phyloP scores from a whole-genome alignment of 2,329 filamentous ascomycete species.

The Fusarium sp. region DNA sequence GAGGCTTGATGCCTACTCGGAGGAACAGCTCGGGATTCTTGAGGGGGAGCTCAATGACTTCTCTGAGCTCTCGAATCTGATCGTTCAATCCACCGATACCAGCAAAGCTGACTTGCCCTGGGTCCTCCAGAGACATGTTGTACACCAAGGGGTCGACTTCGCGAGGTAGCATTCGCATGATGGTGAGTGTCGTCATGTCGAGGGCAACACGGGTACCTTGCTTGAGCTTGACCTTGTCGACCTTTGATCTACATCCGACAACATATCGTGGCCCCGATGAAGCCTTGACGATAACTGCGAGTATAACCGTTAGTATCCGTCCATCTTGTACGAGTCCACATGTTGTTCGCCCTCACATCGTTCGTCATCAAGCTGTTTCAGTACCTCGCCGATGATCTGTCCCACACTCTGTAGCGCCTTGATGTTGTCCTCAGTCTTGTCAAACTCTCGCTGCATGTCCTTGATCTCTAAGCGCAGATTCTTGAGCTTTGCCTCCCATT shows the following conservation, averaged over 20 bases:
- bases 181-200: slow-evolving; percentile 99
- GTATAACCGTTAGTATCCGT: slow-evolving; percentile 27
- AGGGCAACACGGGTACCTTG: slow-evolving; percentile 97
- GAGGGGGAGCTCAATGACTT: slow-evolving; percentile 96
- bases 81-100: slow-evolving; percentile 98
- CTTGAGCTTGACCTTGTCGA: slow-evolving; percentile 96
- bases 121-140: slow-evolving; percentile 99
- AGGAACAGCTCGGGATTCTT: slow-evolving; percentile 99
- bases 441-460: slow-evolving; percentile 91
- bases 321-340: slow-evolving; percentile 4
- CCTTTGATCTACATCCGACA: slow-evolving; percentile 96
- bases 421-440: slow-evolving; percentile 98
- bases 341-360: slow-evolving; percentile 74
- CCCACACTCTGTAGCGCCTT: slow-evolving; percentile 98
- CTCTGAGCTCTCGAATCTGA: slow-evolving; percentile 94
- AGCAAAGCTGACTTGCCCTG: slow-evolving; percentile 95
- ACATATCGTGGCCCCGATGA: slow-evolving; percentile 98
- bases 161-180: slow-evolving; percentile 99
- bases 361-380: slow-evolving; percentile 99
- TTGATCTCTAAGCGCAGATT: slow-evolving; percentile 94
- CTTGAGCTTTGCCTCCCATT: slow-evolving; percentile 99
- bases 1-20: slow-evolving; percentile 97
- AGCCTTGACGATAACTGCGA: slow-evolving; percentile 93
- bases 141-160: slow-evolving; percentile 99
- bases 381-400: slow-evolving; percentile 98